Evolutionary conservation across 2,329 filamentous ascomycete species (phyloP), one percentile per base, ranked within the genome.

Genomic region (Neonectria hederae): DNA sequence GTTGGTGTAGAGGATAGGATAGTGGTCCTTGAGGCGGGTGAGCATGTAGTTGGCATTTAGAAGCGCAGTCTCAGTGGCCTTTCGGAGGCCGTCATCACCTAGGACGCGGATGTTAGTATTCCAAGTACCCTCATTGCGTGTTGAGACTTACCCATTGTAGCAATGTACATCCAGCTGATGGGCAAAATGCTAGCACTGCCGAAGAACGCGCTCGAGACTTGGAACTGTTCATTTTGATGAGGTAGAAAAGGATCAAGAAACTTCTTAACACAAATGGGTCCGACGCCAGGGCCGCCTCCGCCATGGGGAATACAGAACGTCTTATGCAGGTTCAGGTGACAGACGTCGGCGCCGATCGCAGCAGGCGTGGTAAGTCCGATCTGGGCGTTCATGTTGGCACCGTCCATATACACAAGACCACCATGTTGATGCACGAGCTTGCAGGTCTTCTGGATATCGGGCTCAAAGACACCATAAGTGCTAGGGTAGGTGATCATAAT

Each of bases 301-400:
- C 95, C 95, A 80, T 98, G 95, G 51, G 95, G 95, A 74, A 98
- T 98, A 78, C 95, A 98, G 85, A 98, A 98, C 3, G 95, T 98
- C 87, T 98, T 98, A 88, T 98, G 95, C 45, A 98, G 86, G 81
- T 98, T 98, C 65, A 98, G 85, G 83, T 97, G 95, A 86, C 95
- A 98, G 42, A 97, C 94, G 77, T 98, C 95, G 30, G 95, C 95
- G 21, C 95, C 95, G 70, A 98, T 97, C 78, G 97, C 94, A 42
- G 95, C 95, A 2, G 95, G 95, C 0, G 93, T 97, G 83, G 93
- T 97, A 11, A 98, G 87, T 13, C 95, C 95, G 68, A 98, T 97
- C 80, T 98, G 95, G 19, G 95, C 95, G 76, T 97, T 98, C 93
- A 97, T 96, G 83, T 98, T 98, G 69, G 95, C 95, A 52, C 95